These are phyloP conservation scores for Perilla frutescens DNA, from an alignment of 257 asterid species.

Conservation along the genomic window DNA sequence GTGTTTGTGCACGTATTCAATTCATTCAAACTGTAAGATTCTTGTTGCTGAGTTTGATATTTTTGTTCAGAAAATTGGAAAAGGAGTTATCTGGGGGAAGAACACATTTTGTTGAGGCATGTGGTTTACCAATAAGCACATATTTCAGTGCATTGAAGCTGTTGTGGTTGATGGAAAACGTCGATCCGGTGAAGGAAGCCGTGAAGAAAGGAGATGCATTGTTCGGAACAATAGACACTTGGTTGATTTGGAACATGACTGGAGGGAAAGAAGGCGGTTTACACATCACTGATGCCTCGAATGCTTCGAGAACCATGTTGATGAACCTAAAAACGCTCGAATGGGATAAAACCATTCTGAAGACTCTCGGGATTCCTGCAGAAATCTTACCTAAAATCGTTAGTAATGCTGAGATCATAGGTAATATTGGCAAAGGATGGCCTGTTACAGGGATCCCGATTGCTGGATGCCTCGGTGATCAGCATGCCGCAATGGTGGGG, in stretches of 20 bases:
- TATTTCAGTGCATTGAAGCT: constrained; percentile 90
- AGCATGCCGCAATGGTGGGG: constrained; percentile 96
- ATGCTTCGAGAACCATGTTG: constrained; percentile 94
- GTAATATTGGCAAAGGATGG: constrained; percentile 75
- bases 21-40: constrained; percentile 10
- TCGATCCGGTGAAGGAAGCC: constrained; percentile 63
- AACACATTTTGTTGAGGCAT: constrained; percentile 78
- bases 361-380: constrained; percentile 51
- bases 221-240: constrained; percentile 89
- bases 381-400: constrained; percentile 73
- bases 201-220: constrained; percentile 76
- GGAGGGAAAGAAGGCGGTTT: constrained; percentile 76
- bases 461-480: constrained; percentile 94
- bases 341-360: constrained; percentile 72
- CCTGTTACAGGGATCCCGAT: constrained; percentile 78
- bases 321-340: constrained; percentile 84
- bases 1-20: background rate
- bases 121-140: constrained; percentile 90
- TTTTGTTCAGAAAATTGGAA: constrained; percentile 77
- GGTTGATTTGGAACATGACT: constrained; percentile 95
- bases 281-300: constrained; percentile 87
- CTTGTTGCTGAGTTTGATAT: constrained; percentile 48
- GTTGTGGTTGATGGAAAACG: constrained; percentile 85
- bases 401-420: constrained; percentile 79
- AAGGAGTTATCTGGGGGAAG: constrained; percentile 81